Conservation (phyloP, 129 eudicot genomes). For the Escallonia rubra region DNA sequence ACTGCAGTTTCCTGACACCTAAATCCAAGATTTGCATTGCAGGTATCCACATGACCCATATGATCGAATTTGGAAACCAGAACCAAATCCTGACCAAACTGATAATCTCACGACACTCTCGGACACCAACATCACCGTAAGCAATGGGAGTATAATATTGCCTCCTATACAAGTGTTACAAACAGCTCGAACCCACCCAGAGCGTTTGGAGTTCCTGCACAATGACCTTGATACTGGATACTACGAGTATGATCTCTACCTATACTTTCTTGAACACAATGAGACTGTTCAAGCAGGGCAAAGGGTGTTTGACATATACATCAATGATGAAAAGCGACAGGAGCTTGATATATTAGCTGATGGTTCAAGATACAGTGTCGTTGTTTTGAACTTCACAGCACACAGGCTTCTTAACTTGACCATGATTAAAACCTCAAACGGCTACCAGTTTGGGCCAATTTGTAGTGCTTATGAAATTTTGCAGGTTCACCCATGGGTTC, state of each 20-base stretch:
- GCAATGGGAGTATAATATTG: slow-evolving; percentile 8
- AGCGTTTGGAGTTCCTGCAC: slow-evolving; percentile 44
- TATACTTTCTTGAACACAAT: slow-evolving; percentile 54
- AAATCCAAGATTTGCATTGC: slow-evolving; percentile 16
- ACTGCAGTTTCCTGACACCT: not conserved
- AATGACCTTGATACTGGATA: slow-evolving; percentile 27
- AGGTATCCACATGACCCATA: slow-evolving; percentile 60
- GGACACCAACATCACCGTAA: slow-evolving; percentile 4
- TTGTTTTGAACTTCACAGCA: slow-evolving; percentile 35
- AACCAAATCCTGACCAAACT: slow-evolving; percentile 23
- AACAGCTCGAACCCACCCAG: slow-evolving; percentile 59
- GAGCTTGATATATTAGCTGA: slow-evolving; percentile 37
- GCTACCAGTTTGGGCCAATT: slow-evolving; percentile 58
- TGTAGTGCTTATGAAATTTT: slow-evolving; percentile 61
- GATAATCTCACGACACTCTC: slow-evolving; percentile 17
- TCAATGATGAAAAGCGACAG: slow-evolving; percentile 32
- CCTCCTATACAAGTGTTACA: slow-evolving; percentile 55
- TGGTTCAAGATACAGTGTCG: slow-evolving; percentile 29
- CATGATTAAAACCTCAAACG: slow-evolving; percentile 39
- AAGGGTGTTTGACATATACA: slow-evolving; percentile 51
- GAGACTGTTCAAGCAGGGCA: slow-evolving; percentile 49
- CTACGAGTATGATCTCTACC: slow-evolving; percentile 37
- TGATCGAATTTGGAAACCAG: slow-evolving; percentile 63
- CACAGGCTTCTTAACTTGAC: slow-evolving; percentile 42
- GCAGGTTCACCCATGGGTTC: slow-evolving; percentile 39